Evolutionary conservation across 2,329 filamentous ascomycete species (phyloP), one percentile per base, ranked within the genome.

Genomic region (Exophiala dermatitidis): DNA sequence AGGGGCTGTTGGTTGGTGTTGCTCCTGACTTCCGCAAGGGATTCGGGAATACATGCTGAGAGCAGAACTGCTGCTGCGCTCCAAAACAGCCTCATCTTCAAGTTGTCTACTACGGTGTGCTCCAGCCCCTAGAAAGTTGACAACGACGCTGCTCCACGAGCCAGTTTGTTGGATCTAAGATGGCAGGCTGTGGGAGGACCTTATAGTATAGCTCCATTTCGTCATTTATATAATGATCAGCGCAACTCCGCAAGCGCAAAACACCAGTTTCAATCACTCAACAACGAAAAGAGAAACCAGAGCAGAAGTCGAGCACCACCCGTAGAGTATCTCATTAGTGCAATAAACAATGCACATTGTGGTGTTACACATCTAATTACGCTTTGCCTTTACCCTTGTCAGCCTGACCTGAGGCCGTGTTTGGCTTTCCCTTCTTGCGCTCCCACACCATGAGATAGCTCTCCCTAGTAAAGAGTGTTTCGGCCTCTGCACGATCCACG

Each of bases 401-500:
- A 43, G 57, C 62, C 2, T 19, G 19, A 19, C 67, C 66, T 32
- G 67, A 66, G 4, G 62, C 55, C 40, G 47, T 55, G 60, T 69
- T 72, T 9, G 72, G 67, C 50, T 56, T 60, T 57, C 74, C 76
- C 66, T 80, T 84, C 70, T 90, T 81, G 69, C 86, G 78, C 75
- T 97, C 93, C 93, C 93, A 97, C 42, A 98, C 82, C 80, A 97
- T 94, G 54, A 97, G 72, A 75, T 97, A 97, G 52, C 87, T 87
- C 77, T 98, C 93, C 48, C 91, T 89, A 0, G 94, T 85, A 66
- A 95, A 95, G 60, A 98, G 69, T 63, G 95, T 79, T 74, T 98
- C 91, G 59, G 82, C 87, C 70, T 91, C 86, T 19, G 93, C 86
- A 70, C 85, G 84, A 67, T 96, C 88, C 4, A 98, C 91, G 67